phyloP scores from a whole-genome alignment of 2,329 filamentous ascomycete species.

The Nectriaceae sp. region DNA sequence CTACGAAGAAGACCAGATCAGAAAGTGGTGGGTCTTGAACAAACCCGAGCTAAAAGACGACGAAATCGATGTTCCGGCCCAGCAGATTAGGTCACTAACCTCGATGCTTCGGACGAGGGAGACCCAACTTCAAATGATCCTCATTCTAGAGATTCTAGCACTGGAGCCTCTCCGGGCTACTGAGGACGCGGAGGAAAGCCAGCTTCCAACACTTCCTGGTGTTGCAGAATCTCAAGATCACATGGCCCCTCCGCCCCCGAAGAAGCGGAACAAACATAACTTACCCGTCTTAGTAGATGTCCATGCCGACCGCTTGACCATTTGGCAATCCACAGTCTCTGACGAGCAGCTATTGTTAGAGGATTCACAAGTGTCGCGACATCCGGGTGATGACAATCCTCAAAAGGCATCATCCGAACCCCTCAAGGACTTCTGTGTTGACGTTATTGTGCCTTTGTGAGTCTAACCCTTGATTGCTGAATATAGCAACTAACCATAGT shows the following conservation, averaged over 20 bases:
- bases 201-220: slow-evolving; percentile 48
- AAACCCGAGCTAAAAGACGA: slow-evolving; percentile 54
- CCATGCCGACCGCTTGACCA: slow-evolving; percentile 76
- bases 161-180: slow-evolving; percentile 57
- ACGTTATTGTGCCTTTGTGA: slow-evolving; percentile 80
- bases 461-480: slow-evolving; percentile 25
- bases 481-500: slow-evolving; percentile 34
- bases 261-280: slow-evolving; percentile 65
- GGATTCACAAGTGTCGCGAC: slow-evolving; percentile 45
- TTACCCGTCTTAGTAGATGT: slow-evolving; percentile 68
- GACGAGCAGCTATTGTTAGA: slow-evolving; percentile 56
- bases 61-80: slow-evolving; percentile 47
- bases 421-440: slow-evolving; percentile 74
- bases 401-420: slow-evolving; percentile 57
- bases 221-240: slow-evolving; percentile 36
- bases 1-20: slow-evolving; percentile 64
- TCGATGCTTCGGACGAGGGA: slow-evolving; percentile 71
- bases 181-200: slow-evolving; percentile 44
- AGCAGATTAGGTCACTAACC: slow-evolving; percentile 63
- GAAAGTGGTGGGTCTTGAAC: slow-evolving; percentile 68
- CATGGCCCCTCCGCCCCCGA: slow-evolving; percentile 34
- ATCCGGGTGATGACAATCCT: slow-evolving; percentile 36
- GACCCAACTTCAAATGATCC: slow-evolving; percentile 77
- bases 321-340: slow-evolving; percentile 77
- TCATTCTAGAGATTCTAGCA: slow-evolving; percentile 76